Evolutionary conservation across 2,329 filamentous ascomycete genomes (phyloP).

Genomic region (Colletotrichum sp.): DNA sequence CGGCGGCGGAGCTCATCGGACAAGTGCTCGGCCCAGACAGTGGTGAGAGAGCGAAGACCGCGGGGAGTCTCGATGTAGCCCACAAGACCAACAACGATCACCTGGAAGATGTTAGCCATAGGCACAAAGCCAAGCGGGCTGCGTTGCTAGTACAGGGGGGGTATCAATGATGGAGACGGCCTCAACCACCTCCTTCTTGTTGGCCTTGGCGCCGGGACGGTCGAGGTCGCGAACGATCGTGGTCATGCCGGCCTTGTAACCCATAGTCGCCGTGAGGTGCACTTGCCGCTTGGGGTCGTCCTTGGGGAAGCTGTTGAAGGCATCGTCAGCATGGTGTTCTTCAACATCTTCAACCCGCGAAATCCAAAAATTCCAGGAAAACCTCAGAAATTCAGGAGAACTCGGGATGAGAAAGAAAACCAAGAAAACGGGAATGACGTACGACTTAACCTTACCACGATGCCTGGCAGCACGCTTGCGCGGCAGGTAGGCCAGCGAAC

Average conservation of each 20-base stretch:
- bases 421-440: not conserved
- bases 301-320: constrained; percentile 85
- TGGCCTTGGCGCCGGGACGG: constrained; percentile 97
- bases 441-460: constrained; percentile 78
- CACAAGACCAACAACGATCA: constrained; percentile 99
- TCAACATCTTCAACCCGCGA: too few relatives aligned
- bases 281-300: constrained; percentile 72
- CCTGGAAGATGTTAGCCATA: constrained; percentile 80
- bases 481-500: constrained; percentile 86
- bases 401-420: too few relatives aligned
- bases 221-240: constrained; percentile 99
- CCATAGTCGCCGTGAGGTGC: constrained; percentile 93
- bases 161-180: constrained; percentile 88
- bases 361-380: too few relatives aligned
- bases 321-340: too few relatives aligned
- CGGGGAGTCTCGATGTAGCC: constrained; percentile 99
- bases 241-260: constrained; percentile 99
- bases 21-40: constrained; percentile 99
- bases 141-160: constrained; percentile 91
- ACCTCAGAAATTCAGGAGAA: too few relatives aligned
- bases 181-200: constrained; percentile 98
- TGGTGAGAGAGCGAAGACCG: constrained; percentile 98
- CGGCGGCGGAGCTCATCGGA: constrained; percentile 98
- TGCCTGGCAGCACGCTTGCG: constrained; percentile 94
- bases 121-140: constrained; percentile 79